Evolutionary conservation across 306 rosid species (phyloP), one percentile per base, ranked within the genome.

Genomic region (Pueraria montana): DNA sequence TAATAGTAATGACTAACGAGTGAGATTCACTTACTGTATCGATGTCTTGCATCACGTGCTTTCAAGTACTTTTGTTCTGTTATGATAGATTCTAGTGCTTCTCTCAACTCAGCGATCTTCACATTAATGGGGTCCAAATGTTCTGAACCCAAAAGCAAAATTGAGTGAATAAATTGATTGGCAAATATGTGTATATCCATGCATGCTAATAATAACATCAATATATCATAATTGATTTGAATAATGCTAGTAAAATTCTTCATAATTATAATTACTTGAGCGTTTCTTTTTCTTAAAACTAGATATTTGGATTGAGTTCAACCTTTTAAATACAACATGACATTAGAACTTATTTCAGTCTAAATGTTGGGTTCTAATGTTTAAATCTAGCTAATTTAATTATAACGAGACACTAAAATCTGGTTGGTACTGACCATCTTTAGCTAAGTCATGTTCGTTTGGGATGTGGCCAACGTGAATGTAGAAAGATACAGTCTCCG

Each of bases 391-490:
- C 49, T 43, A 43, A 43, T 46, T 46, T 3, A 50, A 78, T 32
- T 65, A 5, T 50, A 30, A 1, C 6, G 58, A 30, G 63, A 49
- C 11, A 26, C 17, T 2, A 42, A 56, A 71, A 17, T 69, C 1
- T 30, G 2, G 27, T 5, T 48, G 76, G 56, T 64, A 87, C 84
- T 17, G 36, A 91, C 98, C 99, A 85, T 96, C 97, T 86, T 91
- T 94, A 49, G 98, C 99, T 12, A 92, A 84, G 79, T 92, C 89
- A 65, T 85, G 86, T 71, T 92, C 98, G 3, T 83, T 91, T 16
- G 99, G 99, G 86, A 96, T 94, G 83, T 94, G 99, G 13, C 99
- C 97, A 64, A 96, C 87, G 62, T 96, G 99, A 46, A 96, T 88
- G 91, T 94, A 85, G 87, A 96, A 96, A 36, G 98, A 96, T 4